These are phyloP conservation scores for Prunella vulgaris DNA, from an alignment of 257 asterid species.

Conservation along the genomic window DNA sequence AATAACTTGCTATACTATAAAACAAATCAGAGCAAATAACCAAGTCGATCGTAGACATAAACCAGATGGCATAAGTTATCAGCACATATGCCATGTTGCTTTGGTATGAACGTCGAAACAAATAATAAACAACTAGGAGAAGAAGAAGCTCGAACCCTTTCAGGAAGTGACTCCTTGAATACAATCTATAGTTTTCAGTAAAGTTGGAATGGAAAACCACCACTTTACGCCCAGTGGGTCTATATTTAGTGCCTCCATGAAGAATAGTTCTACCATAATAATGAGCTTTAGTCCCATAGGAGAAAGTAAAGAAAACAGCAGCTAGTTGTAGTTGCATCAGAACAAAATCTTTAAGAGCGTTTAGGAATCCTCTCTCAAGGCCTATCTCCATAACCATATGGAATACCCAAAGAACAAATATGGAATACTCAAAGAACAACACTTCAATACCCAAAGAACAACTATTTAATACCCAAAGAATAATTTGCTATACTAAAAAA, in stretches of 20 bases:
- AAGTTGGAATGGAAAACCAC: conserved; percentile 88
- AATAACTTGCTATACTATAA: no score
- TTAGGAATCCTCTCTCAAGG: conserved; percentile 85
- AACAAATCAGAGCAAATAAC: conserved; percentile 87
- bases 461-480: no score
- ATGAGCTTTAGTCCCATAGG: conserved; percentile 85
- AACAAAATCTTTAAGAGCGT: conserved; percentile 79
- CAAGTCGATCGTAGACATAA: conserved; percentile 93
- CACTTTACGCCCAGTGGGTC: conserved; percentile 94
- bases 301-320: conserved; percentile 91
- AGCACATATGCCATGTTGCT: conserved; percentile 66
- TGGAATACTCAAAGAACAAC: no score
- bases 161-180: conserved; percentile 86
- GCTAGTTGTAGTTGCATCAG: conserved; percentile 96
- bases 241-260: conserved; percentile 93
- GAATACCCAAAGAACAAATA: no score
- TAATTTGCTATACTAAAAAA: no score
- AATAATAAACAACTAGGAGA: conserved; percentile 64
- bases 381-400: conserved; percentile 92
- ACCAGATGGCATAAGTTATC: conserved; percentile 92
- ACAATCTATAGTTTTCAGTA: conserved; percentile 78
- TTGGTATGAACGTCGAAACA: conserved; percentile 63
- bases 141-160: conserved; percentile 90
- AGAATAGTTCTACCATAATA: conserved; percentile 94
- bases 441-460: no score